phyloP scores from a whole-genome alignment of 805 yeast species.

The Cyberlindnera amylophila region DNA sequence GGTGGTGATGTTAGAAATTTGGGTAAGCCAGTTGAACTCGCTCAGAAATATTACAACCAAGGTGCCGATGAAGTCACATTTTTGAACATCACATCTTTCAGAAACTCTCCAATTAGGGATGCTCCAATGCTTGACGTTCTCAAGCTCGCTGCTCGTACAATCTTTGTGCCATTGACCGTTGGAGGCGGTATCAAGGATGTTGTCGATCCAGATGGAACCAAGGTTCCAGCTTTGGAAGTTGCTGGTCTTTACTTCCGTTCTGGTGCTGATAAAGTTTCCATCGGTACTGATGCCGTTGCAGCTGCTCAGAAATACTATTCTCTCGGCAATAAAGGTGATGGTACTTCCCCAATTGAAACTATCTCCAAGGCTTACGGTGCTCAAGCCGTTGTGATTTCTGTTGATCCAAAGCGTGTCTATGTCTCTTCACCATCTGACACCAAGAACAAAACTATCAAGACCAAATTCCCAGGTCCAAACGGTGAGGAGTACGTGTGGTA shows the following conservation, averaged over 20 bases:
- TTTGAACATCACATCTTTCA: slow-evolving; percentile 89
- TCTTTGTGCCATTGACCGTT: slow-evolving; percentile 95
- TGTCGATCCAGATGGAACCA: slow-evolving; percentile 77
- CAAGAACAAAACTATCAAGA: slow-evolving; percentile 59
- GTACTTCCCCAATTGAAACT: slow-evolving; percentile 87
- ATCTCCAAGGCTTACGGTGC: slow-evolving; percentile 89
- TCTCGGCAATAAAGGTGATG: slow-evolving; percentile 54
- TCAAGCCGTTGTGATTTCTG: slow-evolving; percentile 97
- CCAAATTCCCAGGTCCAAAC: slow-evolving; percentile 72
- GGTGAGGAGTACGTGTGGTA: slow-evolving; percentile 90
- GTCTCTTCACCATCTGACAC: slow-evolving; percentile 59
- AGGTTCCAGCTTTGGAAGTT: slow-evolving; percentile 80
- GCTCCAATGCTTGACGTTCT: slow-evolving; percentile 95
- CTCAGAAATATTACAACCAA: slow-evolving; percentile 82
- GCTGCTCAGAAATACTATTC: slow-evolving; percentile 83
- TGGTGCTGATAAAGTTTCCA: slow-evolving; percentile 97
- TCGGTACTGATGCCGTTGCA: slow-evolving; percentile 94
- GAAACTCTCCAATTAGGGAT: slow-evolving; percentile 89
- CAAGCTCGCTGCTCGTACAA: slow-evolving; percentile 75
- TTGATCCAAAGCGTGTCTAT: slow-evolving; percentile 92
- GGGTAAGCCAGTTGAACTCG: slow-evolving; percentile 95
- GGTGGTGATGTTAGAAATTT: slow-evolving; percentile 76
- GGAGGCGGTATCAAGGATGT: slow-evolving; percentile 98
- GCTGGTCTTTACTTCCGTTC: slow-evolving; percentile 90
- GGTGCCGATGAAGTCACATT: slow-evolving; percentile 98